phyloP scores from a whole-genome alignment of 257 asterid species.

The Hygrophila difformis region DNA sequence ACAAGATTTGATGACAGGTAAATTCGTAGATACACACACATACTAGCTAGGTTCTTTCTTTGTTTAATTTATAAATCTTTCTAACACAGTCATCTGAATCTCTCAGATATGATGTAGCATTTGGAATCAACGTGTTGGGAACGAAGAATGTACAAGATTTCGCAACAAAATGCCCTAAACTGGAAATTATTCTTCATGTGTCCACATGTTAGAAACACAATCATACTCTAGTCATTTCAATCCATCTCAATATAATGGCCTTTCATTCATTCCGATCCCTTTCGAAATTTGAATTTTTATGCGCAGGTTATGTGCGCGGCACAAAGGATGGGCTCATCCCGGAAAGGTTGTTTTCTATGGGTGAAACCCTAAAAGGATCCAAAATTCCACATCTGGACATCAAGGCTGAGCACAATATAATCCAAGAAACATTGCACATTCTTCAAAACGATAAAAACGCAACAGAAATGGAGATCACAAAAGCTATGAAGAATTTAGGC shows the following conservation, averaged over 20 bases:
- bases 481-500: constrained; percentile 51
- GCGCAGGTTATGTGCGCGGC: constrained; percentile 41
- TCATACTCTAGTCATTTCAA: not conserved
- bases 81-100: no score
- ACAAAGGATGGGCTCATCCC: constrained; percentile 28
- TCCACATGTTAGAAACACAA: constrained; percentile 41
- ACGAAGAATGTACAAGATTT: constrained; percentile 30
- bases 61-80: not conserved
- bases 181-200: constrained; percentile 38
- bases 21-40: not conserved
- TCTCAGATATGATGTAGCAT: constrained; percentile 46
- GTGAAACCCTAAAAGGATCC: constrained; percentile 37
- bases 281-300: not conserved
- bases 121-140: constrained; percentile 39
- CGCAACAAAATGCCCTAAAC: constrained; percentile 30
- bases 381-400: constrained; percentile 32
- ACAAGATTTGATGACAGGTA: constrained; percentile 42
- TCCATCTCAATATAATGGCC: no score
- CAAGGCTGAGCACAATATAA: constrained; percentile 27
- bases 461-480: constrained; percentile 24
- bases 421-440: constrained; percentile 26
- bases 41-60: no score
- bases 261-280: not conserved
- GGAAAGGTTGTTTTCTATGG: constrained; percentile 34
- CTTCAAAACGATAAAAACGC: constrained; percentile 20